phyloP scores from a whole-genome alignment of 768 basidiomycete species.

The Naganishia friedmannii region DNA sequence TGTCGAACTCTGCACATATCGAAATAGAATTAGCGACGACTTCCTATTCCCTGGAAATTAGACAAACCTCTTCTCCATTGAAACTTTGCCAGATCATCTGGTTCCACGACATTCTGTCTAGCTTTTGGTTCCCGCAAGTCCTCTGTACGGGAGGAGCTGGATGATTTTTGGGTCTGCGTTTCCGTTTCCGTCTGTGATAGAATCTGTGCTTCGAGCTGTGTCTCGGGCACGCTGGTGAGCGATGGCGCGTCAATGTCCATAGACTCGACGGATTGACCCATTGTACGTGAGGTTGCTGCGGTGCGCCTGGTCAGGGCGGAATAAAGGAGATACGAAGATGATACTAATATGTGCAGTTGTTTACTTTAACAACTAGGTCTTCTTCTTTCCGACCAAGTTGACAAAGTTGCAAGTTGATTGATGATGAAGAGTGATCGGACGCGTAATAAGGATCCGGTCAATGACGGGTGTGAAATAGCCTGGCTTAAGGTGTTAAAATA shows the following conservation, averaged over 20 bases:
- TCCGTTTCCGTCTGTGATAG: not conserved
- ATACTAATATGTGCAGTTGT: not conserved
- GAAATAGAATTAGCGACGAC: not conserved
- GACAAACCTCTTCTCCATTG: slow-evolving; percentile 11
- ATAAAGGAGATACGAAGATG: too few relatives aligned
- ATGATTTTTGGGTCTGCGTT: not conserved
- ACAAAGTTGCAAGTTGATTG: too few relatives aligned
- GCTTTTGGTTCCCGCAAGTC: slow-evolving; percentile 1
- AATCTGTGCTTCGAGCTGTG: not conserved
- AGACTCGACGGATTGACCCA: not conserved
- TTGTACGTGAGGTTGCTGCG: not conserved
- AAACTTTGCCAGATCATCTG: slow-evolving; percentile 2
- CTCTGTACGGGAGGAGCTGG: not conserved
- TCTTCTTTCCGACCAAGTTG: too few relatives aligned
- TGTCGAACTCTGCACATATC: slow-evolving; percentile 2
- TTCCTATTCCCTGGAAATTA: not conserved
- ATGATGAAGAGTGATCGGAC: too few relatives aligned
- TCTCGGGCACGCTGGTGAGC: not conserved
- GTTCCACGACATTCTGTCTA: not conserved
- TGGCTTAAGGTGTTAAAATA: too few relatives aligned
- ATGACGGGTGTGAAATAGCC: too few relatives aligned
- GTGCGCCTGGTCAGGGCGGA: too few relatives aligned
- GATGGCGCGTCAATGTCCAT: slow-evolving; percentile 2
- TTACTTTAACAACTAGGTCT: not conserved
- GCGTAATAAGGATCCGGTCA: too few relatives aligned